phyloP scores from a whole-genome alignment of 208 protist species.

The Crithidia fasciculata region DNA sequence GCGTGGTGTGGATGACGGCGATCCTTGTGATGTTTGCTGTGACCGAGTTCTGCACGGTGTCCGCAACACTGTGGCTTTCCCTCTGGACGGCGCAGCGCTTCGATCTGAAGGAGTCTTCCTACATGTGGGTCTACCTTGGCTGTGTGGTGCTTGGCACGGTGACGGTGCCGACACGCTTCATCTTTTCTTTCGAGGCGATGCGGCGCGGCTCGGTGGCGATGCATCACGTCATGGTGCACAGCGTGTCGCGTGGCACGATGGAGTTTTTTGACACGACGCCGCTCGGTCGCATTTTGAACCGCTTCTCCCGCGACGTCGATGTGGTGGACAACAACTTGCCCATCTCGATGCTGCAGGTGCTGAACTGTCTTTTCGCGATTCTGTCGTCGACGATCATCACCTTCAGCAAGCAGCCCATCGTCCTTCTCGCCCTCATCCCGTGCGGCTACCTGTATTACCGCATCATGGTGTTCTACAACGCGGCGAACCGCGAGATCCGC shows the following conservation, averaged over 20 bases:
- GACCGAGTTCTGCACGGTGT: constrained; percentile 50
- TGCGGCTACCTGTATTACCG: constrained; percentile 62
- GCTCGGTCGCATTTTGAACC: constrained; percentile 93
- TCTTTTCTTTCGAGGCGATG: constrained; percentile 34
- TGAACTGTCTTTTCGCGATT: constrained; percentile 46
- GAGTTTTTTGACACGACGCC: constrained; percentile 96
- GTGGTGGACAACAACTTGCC: constrained; percentile 74
- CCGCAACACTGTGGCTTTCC: constrained; percentile 61
- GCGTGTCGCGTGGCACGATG: constrained; percentile 65
- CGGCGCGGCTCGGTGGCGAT: constrained; percentile 35
- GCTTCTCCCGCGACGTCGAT: constrained; percentile 94
- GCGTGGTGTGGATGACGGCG: constrained; percentile 29
- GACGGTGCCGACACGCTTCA: constrained; percentile 36
- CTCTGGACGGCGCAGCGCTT: constrained; percentile 57
- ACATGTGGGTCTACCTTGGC: constrained; percentile 53
- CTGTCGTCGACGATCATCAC: constrained; percentile 53
- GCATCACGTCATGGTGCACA: constrained; percentile 55
- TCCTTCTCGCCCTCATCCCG: constrained; percentile 57
- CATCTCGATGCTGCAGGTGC: constrained; percentile 49
- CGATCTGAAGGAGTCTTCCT: constrained; percentile 19
- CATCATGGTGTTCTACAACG: constrained; percentile 65
- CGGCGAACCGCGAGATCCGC: constrained; percentile 73
- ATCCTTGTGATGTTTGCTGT: constrained; percentile 59
- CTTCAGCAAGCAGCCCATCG: constrained; percentile 41
- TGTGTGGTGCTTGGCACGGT: constrained; percentile 35